phyloP scores from a whole-genome alignment of 768 basidiomycete species.

The Lentinula edodes region DNA sequence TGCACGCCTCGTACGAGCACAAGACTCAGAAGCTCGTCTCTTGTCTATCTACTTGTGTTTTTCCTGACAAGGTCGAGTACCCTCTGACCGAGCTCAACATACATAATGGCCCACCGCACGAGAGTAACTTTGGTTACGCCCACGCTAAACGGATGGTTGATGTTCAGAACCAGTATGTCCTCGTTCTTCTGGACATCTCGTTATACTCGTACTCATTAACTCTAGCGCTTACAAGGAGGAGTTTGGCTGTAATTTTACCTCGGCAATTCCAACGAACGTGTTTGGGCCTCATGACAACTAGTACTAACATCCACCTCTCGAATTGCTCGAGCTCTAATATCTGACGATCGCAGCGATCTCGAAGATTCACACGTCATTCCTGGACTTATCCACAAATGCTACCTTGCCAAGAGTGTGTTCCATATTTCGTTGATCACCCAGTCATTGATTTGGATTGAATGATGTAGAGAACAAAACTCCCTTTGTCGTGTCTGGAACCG shows the following conservation, averaged over 20 bases:
- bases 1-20: conserved; percentile 66
- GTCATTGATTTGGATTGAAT: background rate
- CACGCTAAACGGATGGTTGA: conserved; percentile 96
- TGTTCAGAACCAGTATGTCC: conserved; percentile 82
- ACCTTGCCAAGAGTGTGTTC: conserved; percentile 75
- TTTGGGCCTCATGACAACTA: conserved; percentile 96
- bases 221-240: conserved; percentile 91
- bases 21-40: conserved; percentile 80
- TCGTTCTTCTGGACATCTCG: background rate
- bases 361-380: conserved; percentile 94
- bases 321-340: conserved; percentile 5
- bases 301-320: conserved; percentile 31
- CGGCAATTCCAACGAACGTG: conserved; percentile 96
- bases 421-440: background rate
- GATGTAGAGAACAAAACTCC: conserved; percentile 69
- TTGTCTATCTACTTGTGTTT: conserved; percentile 95
- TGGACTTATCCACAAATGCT: conserved; percentile 88
- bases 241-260: conserved; percentile 91
- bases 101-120: conserved; percentile 87
- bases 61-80: conserved; percentile 92
- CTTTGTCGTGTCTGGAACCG: conserved; percentile 85
- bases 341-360: conserved; percentile 52
- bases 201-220: background rate
- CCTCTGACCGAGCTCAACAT: conserved; percentile 92
- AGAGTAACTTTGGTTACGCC: conserved; percentile 95